A percentile compares a stretch with the other conserved stretches of the same genome.
Evolutionary conservation across 2,329 filamentous ascomycete species (phyloP).

Genomic region (Penicillium concentricum): DNA sequence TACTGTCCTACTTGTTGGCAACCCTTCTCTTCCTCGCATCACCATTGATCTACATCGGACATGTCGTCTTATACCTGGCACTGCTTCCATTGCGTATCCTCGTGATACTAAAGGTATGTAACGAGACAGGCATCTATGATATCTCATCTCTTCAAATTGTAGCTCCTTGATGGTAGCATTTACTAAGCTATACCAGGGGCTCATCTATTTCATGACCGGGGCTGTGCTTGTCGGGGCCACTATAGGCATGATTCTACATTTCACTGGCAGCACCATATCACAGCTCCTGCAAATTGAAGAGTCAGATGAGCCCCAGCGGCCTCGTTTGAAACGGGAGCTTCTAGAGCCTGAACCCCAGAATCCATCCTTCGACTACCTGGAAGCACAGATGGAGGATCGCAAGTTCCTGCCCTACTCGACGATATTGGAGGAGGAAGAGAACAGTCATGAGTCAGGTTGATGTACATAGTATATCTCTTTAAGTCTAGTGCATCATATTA

Average conservation of each 20-base stretch:
- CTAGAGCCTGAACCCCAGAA: constrained; percentile 1
- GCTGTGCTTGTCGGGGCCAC: constrained; percentile 67
- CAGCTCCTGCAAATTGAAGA: constrained; percentile 42
- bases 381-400: constrained; percentile 10
- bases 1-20: constrained; percentile 20
- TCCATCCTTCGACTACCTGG: constrained; percentile 16
- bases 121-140: neutral
- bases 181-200: constrained; percentile 10
- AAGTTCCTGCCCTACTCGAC: constrained; percentile 23
- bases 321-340: constrained; percentile 3
- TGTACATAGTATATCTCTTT: neutral
- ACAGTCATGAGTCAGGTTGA: constrained; percentile 18
- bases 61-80: constrained; percentile 41
- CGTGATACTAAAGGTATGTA: constrained; percentile 55
- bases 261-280: constrained; percentile 56
- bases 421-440: constrained; percentile 36
- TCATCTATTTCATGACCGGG: constrained; percentile 36
- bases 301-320: constrained; percentile 10
- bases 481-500: neutral
- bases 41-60: constrained; percentile 51
- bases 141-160: neutral
- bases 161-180: neutral
- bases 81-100: constrained; percentile 53
- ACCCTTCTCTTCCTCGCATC: constrained; percentile 44
- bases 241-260: constrained; percentile 60